Percentiles rank a stretch among this genome's conserved stretches.
These are phyloP conservation scores for Periconia sp. DNA, from an alignment of 2,329 filamentous ascomycete genomes.

Conservation along the genomic window DNA sequence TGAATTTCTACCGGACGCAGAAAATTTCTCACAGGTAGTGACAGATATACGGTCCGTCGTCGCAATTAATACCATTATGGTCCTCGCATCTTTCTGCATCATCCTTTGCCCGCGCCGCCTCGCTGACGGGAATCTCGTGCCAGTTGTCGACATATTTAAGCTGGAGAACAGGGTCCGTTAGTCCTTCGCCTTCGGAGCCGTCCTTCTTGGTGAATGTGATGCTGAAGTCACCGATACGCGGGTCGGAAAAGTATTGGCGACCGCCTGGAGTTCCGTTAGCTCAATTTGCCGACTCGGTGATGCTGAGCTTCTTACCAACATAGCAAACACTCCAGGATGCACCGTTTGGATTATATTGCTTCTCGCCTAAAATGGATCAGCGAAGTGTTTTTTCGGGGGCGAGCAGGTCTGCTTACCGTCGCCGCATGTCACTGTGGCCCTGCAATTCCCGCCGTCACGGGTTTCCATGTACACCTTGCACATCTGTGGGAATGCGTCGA, in stretches of 20 bases:
- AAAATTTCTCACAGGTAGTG: too few species aligned
- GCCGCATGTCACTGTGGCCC: constrained; percentile 5
- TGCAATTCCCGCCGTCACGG: constrained; percentile 7
- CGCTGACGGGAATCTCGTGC: constrained; percentile 2
- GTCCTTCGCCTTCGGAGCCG: constrained; percentile 5
- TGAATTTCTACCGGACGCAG: too few species aligned
- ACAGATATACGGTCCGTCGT: constrained; percentile 4
- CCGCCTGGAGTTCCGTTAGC: too few species aligned
- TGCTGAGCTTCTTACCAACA: constrained; percentile 5
- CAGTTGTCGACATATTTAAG: constrained; percentile 9
- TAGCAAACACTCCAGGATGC: constrained; percentile 9
- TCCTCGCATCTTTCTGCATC: background rate
- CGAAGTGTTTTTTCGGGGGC: too few species aligned
- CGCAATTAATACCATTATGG: too few species aligned
- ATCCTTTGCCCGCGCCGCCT: background rate
- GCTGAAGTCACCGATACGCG: constrained; percentile 14
- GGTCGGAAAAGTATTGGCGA: too few species aligned
- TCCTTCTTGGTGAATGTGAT: constrained; percentile 10
- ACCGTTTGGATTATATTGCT: constrained; percentile 8
- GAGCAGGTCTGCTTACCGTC: too few species aligned
- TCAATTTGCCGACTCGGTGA: constrained; percentile 11
- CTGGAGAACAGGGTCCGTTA: constrained; percentile 9
- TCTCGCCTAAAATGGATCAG: too few species aligned
- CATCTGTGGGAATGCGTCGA: too few species aligned
- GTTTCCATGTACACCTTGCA: constrained; percentile 9